These are phyloP conservation scores for Strigomonas culicis DNA, from an alignment of 208 protist species.

Conservation along the genomic window DNA sequence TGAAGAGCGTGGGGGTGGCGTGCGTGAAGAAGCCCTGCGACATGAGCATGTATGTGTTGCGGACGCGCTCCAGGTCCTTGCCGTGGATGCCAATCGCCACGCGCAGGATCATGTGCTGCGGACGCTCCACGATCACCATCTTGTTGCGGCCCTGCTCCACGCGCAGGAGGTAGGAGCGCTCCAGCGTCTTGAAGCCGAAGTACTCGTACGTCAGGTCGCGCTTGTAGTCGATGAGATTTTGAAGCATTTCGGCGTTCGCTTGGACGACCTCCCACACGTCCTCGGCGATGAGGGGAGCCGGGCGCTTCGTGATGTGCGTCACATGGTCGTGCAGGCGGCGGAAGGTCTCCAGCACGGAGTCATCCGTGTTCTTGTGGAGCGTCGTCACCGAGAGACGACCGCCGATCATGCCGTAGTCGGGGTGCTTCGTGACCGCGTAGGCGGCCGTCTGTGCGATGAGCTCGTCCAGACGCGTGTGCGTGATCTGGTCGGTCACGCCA, in stretches of 20 bases:
- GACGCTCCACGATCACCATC: constrained; percentile 94
- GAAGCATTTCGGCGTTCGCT: constrained; percentile 75
- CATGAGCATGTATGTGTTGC: constrained; percentile 97
- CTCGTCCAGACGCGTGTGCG: constrained; percentile 92
- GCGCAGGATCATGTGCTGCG: constrained; percentile 99
- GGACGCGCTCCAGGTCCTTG: constrained; percentile 87
- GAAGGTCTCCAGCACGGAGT: constrained; percentile 89
- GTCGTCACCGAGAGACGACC: constrained; percentile 96
- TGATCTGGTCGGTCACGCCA: constrained; percentile 89
- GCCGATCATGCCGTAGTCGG: constrained; percentile 97
- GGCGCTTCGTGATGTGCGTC: constrained; percentile 60
- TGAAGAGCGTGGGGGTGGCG: constrained; percentile 99
- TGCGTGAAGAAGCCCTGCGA: constrained; percentile 96
- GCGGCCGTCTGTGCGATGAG: constrained; percentile 96
- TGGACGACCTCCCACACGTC: constrained; percentile 90
- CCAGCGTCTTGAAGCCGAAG: constrained; percentile 99
- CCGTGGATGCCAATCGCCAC: constrained; percentile 98
- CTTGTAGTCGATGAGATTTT: constrained; percentile 93
- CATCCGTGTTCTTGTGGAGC: constrained; percentile 96
- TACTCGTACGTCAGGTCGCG: constrained; percentile 97
- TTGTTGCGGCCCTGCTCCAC: constrained; percentile 64
- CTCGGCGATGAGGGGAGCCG: constrained; percentile 93
- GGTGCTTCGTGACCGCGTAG: constrained; percentile 95
- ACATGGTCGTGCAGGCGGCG: constrained; percentile 90
- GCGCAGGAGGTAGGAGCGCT: constrained; percentile 98